phyloP scores from a whole-genome alignment of 176 grass and related monocot genomes.

The Hsuehochloa calcarea region DNA sequence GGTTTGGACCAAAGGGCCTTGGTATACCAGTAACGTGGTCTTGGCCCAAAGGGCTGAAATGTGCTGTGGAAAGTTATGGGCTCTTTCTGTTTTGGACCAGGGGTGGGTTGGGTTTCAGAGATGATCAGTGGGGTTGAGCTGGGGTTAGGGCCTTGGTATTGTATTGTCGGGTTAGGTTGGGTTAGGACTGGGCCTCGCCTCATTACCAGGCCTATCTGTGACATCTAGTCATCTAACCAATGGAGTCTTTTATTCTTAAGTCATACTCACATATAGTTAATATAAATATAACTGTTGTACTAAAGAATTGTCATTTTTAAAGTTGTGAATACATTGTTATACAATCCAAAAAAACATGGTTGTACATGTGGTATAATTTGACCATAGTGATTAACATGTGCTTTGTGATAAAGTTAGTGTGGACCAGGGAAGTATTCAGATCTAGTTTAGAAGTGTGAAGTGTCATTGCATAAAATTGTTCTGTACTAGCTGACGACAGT shows the following conservation, averaged over 20 bases:
- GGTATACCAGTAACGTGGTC: too few species aligned
- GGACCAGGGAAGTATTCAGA: not conserved
- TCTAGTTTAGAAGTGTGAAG: slow-evolving; percentile 16
- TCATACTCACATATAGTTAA: not conserved
- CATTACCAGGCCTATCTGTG: not conserved
- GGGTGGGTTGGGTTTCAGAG: too few species aligned
- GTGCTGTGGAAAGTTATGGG: too few species aligned
- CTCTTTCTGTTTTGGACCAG: too few species aligned
- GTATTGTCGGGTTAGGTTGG: too few species aligned
- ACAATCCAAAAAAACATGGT: not conserved
- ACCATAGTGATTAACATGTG: slow-evolving; percentile 12
- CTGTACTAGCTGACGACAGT: slow-evolving; percentile 12
- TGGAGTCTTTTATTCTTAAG: not conserved
- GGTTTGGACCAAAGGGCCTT: too few species aligned
- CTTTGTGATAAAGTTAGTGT: slow-evolving; percentile 12
- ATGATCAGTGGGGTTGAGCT: too few species aligned
- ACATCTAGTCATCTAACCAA: not conserved
- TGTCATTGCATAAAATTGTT: slow-evolving; percentile 9
- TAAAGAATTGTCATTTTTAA: not conserved
- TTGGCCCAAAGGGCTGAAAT: too few species aligned
- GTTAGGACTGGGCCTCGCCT: too few species aligned
- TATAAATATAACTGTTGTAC: not conserved
- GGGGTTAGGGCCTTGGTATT: too few species aligned
- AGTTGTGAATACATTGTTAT: not conserved
- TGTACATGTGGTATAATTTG: not conserved